Percentiles rank a stretch among this genome's conserved stretches.
phyloP scores from a whole-genome alignment of 148 eudicot genomes.

The Rhododendron ferrugineum region DNA sequence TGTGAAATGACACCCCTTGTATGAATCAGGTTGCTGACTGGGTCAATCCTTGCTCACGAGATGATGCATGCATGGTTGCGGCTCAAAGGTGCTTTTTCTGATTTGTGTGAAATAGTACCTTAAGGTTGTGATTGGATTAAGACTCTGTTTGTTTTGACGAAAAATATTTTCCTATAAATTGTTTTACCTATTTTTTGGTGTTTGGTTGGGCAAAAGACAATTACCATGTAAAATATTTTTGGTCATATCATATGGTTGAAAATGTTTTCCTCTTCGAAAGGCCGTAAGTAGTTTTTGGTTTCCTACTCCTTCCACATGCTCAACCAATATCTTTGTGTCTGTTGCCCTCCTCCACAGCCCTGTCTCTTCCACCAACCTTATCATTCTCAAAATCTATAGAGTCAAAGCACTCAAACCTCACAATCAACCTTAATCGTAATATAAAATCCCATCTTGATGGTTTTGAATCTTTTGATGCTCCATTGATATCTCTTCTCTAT shows the following conservation, averaged over 20 bases:
- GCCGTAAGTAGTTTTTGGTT: neutral
- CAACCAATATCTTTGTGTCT: neutral
- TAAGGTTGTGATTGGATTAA: neutral
- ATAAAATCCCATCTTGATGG: neutral
- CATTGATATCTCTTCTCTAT: neutral
- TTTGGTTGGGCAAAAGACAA: neutral
- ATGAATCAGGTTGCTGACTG: constrained; percentile 75
- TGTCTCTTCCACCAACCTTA: neutral
- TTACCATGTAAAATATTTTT: neutral
- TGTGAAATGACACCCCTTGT: neutral
- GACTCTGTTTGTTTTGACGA: neutral
- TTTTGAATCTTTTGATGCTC: neutral
- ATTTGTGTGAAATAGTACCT: neutral
- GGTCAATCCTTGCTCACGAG: constrained; percentile 94
- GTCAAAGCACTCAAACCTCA: neutral
- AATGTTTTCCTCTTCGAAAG: neutral
- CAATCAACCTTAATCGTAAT: neutral
- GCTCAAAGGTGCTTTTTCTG: constrained; percentile 54
- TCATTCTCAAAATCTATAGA: neutral
- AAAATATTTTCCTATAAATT: neutral
- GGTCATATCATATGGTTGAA: neutral
- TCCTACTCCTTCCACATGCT: neutral
- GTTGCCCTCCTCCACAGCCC: neutral
- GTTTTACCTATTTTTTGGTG: neutral
- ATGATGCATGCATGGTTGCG: constrained; percentile 99